Conservation (phyloP, 2,329 filamentous ascomycete genomes). For the Talaromyces sp. region DNA sequence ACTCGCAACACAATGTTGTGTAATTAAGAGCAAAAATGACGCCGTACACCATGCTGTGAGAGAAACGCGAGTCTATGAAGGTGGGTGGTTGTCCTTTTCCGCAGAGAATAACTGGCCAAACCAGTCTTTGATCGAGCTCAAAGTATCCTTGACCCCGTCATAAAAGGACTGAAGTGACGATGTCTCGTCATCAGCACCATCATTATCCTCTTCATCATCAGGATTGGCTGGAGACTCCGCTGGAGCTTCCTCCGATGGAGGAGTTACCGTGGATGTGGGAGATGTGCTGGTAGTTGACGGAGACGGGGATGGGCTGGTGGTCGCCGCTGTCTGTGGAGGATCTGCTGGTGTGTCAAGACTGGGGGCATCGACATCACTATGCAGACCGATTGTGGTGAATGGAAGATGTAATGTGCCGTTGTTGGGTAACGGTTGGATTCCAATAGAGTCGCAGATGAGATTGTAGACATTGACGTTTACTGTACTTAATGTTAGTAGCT, state of each 20-base stretch:
- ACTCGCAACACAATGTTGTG: background rate
- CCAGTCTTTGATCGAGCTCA: conserved; percentile 20
- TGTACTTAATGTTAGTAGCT: conserved; percentile 35
- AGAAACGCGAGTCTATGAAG: background rate
- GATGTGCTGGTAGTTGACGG: background rate
- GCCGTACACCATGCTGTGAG: conserved; percentile 5
- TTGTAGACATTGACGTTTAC: conserved; percentile 97
- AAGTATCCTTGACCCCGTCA: conserved; percentile 18
- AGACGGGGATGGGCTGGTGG: conserved; percentile 4
- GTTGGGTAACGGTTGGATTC: conserved; percentile 70
- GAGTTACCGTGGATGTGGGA: background rate
- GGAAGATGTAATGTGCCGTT: conserved; percentile 73
- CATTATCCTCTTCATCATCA: background rate
- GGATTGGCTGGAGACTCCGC: background rate
- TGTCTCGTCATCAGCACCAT: background rate
- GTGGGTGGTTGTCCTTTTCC: conserved; percentile 15
- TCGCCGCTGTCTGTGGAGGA: conserved; percentile 25
- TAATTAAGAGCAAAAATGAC: background rate
- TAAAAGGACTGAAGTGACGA: conserved; percentile 15
- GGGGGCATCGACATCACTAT: conserved; percentile 42
- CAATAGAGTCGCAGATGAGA: conserved; percentile 84
- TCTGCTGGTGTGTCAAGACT: conserved; percentile 34
- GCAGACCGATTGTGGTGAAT: conserved; percentile 45
- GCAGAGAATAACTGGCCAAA: conserved; percentile 18
- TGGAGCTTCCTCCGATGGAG: background rate